Evolutionary conservation across 179 eudicot genomes (phyloP).

Genomic region (Nepenthes alata): DNA sequence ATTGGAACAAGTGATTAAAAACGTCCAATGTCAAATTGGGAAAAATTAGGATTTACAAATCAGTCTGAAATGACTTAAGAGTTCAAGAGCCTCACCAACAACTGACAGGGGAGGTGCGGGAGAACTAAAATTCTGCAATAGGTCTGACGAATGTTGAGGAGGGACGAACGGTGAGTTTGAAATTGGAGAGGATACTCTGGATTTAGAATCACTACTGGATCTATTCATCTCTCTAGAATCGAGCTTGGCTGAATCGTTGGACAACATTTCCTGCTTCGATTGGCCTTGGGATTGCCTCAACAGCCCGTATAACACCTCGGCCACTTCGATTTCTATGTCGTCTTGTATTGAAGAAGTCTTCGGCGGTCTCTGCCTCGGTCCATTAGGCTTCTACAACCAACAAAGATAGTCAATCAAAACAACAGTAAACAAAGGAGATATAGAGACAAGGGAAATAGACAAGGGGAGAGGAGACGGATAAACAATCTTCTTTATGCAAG

Average conservation of each 20-base stretch:
- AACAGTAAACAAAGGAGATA: not conserved
- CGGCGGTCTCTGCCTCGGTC: slow-evolving; percentile 61
- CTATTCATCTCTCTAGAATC: slow-evolving; percentile 36
- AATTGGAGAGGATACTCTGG: slow-evolving; percentile 51
- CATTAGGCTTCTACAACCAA: slow-evolving; percentile 57
- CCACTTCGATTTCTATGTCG: slow-evolving; percentile 92
- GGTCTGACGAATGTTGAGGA: slow-evolving; percentile 8
- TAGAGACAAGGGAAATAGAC: not conserved
- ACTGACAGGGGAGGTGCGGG: slow-evolving; percentile 28
- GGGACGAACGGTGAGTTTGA: slow-evolving; percentile 25
- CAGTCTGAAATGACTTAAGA: not conserved
- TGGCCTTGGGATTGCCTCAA: slow-evolving; percentile 73
- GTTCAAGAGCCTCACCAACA: slow-evolving; percentile 34
- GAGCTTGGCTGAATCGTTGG: slow-evolving; percentile 32
- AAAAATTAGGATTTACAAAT: not conserved
- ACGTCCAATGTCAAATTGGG: not conserved
- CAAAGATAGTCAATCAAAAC: slow-evolving; percentile 3
- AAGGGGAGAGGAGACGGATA: slow-evolving; percentile 11
- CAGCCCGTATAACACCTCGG: slow-evolving; percentile 80
- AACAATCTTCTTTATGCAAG: slow-evolving; percentile 54
- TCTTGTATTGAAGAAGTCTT: slow-evolving; percentile 63
- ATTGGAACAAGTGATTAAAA: not conserved
- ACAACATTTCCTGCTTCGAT: slow-evolving; percentile 33
- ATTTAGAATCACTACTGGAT: slow-evolving; percentile 42
- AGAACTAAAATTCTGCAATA: slow-evolving; percentile 26